Percentiles rank a stretch among this genome's conserved stretches.
phyloP scores from a whole-genome alignment of 805 yeast genomes.

The Ogataea parapolymorpha region DNA sequence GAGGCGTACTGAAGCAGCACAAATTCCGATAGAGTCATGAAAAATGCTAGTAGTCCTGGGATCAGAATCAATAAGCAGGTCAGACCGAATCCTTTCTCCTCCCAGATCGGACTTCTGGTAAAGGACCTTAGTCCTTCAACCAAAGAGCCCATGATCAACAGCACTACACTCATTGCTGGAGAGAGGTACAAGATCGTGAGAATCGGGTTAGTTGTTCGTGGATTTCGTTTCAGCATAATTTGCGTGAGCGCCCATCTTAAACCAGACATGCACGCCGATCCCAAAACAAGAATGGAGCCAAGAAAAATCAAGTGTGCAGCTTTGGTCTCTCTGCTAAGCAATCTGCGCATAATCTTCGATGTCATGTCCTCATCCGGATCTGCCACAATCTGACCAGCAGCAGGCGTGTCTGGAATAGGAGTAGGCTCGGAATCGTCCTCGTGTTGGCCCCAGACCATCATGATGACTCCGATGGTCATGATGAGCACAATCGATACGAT shows the following conservation, averaged over 20 bases:
- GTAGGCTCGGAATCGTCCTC: conserved; percentile 16
- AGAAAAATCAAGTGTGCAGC: conserved; percentile 32
- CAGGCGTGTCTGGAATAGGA: background rate
- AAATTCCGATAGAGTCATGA: conserved; percentile 87
- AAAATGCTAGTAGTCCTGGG: conserved; percentile 86
- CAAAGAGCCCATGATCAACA: conserved; percentile 58
- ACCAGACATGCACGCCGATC: conserved; percentile 81
- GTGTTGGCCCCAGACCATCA: conserved; percentile 72
- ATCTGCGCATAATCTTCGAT: conserved; percentile 10
- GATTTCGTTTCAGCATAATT: conserved; percentile 60
- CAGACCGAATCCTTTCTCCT: conserved; percentile 47
- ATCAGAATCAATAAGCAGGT: conserved; percentile 61
- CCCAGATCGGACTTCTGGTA: conserved; percentile 58
- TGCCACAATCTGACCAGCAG: conserved; percentile 21
- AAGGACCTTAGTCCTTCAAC: conserved; percentile 68
- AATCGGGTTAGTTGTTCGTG: conserved; percentile 68
- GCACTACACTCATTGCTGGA: conserved; percentile 71
- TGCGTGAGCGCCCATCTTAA: conserved; percentile 95
- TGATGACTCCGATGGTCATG: conserved; percentile 79
- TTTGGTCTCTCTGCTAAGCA: conserved; percentile 3
- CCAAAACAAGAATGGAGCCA: conserved; percentile 73
- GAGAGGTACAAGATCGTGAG: conserved; percentile 79
- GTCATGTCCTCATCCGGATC: conserved; percentile 9
- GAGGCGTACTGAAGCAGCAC: conserved; percentile 77
- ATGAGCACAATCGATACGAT: conserved; percentile 65